Evolutionary conservation across 176 grass and related monocot species (phyloP).

Genomic region (Ensete glaucum): DNA sequence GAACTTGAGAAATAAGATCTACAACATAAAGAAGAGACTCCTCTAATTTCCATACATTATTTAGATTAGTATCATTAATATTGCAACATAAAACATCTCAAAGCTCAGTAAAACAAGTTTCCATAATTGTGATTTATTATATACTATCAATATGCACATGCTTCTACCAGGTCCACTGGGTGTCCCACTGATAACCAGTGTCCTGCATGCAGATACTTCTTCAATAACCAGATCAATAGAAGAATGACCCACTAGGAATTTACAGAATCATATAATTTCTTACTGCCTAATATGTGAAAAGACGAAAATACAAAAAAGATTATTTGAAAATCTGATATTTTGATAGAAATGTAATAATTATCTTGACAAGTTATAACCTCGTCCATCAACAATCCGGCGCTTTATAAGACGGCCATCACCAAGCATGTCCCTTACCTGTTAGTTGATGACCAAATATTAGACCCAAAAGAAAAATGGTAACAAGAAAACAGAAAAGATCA

Average conservation of each 20-base stretch:
- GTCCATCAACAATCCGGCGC: slow-evolving; percentile 77
- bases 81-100: background rate
- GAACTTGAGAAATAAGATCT: background rate
- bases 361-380: slow-evolving; percentile 43
- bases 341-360: slow-evolving; percentile 16
- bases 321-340: background rate
- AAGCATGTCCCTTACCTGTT: slow-evolving; percentile 97
- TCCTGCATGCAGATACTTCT: background rate
- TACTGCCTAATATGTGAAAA: background rate
- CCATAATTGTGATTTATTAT: too few relatives aligned
- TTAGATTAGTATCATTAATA: background rate
- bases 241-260: background rate
- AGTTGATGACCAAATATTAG: background rate
- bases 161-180: too few relatives aligned
- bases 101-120: too few relatives aligned
- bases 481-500: background rate
- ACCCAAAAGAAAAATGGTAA: background rate
- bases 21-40: background rate
- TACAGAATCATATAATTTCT: background rate
- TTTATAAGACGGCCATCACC: slow-evolving; percentile 98
- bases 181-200: too few relatives aligned
- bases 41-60: background rate
- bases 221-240: background rate
- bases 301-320: background rate
- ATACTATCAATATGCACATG: too few relatives aligned